Percentiles rank a stretch among this genome's conserved stretches.
Conservation (phyloP, 2,329 filamentous ascomycete genomes). For the Bertia moriformis region DNA sequence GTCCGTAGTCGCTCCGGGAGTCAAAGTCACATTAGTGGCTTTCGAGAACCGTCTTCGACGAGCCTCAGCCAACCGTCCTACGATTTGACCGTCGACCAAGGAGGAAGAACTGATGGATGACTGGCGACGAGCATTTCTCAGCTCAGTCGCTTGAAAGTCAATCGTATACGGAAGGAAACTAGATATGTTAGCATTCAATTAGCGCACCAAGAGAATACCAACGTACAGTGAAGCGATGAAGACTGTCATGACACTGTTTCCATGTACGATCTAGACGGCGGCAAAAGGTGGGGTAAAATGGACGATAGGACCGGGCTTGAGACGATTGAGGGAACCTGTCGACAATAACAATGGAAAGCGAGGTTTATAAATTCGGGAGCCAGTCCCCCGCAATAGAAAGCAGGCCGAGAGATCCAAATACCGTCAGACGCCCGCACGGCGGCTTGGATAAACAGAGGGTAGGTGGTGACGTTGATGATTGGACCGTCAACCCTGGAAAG, state of each 20-base stretch:
- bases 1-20: conserved; percentile 1
- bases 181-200: conserved; percentile 2
- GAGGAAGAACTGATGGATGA: conserved; percentile 10
- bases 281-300: neutral
- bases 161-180: conserved; percentile 21
- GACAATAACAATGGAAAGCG: no score
- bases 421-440: neutral
- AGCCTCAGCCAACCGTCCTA: neutral
- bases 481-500: neutral
- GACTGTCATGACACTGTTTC: conserved; percentile 30
- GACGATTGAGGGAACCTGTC: no score
- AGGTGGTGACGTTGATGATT: neutral
- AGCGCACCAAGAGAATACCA: conserved; percentile 12
- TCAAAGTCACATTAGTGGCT: conserved; percentile 2
- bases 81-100: conserved; percentile 8
- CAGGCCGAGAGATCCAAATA: no score
- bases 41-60: conserved; percentile 5
- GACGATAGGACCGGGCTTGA: no score
- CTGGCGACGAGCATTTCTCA: conserved; percentile 7
- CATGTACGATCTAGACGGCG: neutral
- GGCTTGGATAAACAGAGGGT: neutral
- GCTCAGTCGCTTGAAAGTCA: conserved; percentile 13
- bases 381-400: no score
- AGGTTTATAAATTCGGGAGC: no score
- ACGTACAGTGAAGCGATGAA: conserved; percentile 34